Evolutionary conservation across 345 rosid genomes (phyloP), one percentile per base, ranked within the genome.

Genomic region (Salix exigua): DNA sequence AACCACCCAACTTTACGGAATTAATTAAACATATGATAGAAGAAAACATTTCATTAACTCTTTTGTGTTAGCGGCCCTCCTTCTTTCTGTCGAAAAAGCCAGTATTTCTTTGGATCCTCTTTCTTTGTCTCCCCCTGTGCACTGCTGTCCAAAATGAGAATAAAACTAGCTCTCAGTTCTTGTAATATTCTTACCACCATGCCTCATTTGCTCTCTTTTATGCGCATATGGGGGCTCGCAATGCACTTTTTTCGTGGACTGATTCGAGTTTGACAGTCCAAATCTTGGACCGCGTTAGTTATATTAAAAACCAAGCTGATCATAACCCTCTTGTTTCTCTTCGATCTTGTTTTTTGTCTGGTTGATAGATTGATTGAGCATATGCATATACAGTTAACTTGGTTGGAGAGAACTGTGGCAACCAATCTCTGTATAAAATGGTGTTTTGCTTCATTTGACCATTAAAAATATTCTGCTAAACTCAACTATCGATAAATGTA

Each of bases 1-100:
- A 87, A 76, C 88, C 85, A 83, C 85, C 85, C 74, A 83, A 81
- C 73, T 74, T 78, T 35, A 61, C 12, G 30, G 11, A 23, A 42
- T 72, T 38, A 62, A 30, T 42, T 26, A 40, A 58, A 12, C 16
- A 58, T 23, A 4, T 21, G 46, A 35, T 44, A 42, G 14, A n/a
- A 31, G 17, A 58, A 28, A 75, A 12, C 12, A 26, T 66, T 58
- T 38, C 71, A 60, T 72, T 42, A 42, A 12, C 13, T 65, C 69
- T 84, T 78, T 74, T 74, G 66, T 71, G 70, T 68, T 76, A 28
- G 37, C 68, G 53, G 46, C 23, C 35, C 78, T 63, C 81, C 51
- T 40, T 35, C 28, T 21, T 53, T 72, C 30, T 33, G 31, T 74
- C 62, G 58, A 71, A 65, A 66, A 16, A 30, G 76, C 31, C 12